phyloP scores from a whole-genome alignment of 176 grass and related monocot genomes.

The Lolium perenne region DNA sequence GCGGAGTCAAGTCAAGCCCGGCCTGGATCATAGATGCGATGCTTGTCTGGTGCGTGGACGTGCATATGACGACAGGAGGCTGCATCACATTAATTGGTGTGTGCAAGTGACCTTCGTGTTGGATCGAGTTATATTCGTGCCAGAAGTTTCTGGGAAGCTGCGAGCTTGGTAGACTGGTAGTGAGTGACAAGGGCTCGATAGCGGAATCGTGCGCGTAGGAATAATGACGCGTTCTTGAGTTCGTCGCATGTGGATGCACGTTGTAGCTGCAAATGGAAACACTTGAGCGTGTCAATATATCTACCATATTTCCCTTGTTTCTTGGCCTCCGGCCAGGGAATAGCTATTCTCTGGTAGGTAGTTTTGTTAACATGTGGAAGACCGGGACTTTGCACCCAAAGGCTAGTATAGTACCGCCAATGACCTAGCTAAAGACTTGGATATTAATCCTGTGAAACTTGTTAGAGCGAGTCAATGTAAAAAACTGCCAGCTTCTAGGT shows the following conservation, averaged over 20 bases:
- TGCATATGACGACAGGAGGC: not conserved
- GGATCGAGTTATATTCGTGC: too few relatives aligned
- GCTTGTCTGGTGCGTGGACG: not conserved
- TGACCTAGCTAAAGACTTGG: not conserved
- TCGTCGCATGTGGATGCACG: not conserved
- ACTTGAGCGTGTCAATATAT: not conserved
- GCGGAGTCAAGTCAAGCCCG: not conserved
- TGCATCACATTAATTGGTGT: not conserved
- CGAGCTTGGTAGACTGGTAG: not conserved
- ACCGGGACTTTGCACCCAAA: not conserved
- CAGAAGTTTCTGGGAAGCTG: not conserved
- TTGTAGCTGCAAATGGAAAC: not conserved
- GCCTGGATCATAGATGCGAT: not conserved
- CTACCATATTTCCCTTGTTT: not conserved
- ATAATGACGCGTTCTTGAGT: not conserved
- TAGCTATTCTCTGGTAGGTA: not conserved
- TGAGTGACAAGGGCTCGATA: not conserved
- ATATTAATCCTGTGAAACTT: not conserved
- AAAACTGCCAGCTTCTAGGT: not conserved
- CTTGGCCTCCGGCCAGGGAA: not conserved
- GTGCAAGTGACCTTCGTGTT: not conserved
- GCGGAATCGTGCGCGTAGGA: not conserved
- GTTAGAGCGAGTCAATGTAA: not conserved
- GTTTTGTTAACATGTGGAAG: not conserved
- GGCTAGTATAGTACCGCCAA: not conserved